phyloP scores from a whole-genome alignment of 441 rosid genomes.

The Adansonia madagascariensis region DNA sequence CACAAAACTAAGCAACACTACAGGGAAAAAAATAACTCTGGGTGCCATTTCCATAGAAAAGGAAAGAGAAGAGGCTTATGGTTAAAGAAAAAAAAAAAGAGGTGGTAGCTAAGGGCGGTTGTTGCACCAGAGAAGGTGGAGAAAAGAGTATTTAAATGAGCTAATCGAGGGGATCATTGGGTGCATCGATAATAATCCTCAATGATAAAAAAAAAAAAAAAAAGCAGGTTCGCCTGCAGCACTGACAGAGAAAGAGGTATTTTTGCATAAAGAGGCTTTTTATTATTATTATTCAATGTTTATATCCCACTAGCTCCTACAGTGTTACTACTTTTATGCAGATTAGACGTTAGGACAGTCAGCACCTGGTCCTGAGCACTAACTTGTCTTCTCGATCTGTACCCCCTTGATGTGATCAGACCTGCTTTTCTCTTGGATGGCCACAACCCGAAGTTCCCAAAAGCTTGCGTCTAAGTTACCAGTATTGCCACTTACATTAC shows the following conservation, averaged over 20 bases:
- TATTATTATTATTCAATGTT: conserved; percentile 40
- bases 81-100: background rate
- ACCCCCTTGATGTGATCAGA: conserved; percentile 33
- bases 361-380: conserved; percentile 39
- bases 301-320: conserved; percentile 61
- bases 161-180: conserved; percentile 46
- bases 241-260: conserved; percentile 31
- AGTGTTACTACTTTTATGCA: conserved; percentile 24
- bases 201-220: conserved; percentile 28
- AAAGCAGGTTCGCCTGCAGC: conserved; percentile 43
- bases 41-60: conserved; percentile 39
- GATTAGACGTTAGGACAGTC: conserved; percentile 31
- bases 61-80: background rate
- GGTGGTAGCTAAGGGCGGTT: conserved; percentile 27
- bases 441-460: conserved; percentile 21
- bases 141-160: conserved; percentile 47
- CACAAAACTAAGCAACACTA: conserved; percentile 35
- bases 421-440: conserved; percentile 34
- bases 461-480: conserved; percentile 14
- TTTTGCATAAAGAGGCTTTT: conserved; percentile 63
- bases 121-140: conserved; percentile 52
- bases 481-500: background rate
- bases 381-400: conserved; percentile 22
- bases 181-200: conserved; percentile 41
- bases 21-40: conserved; percentile 30